Evolutionary conservation across 2,329 filamentous ascomycete genomes (phyloP).

Genomic region (Diaporthe australafricana): DNA sequence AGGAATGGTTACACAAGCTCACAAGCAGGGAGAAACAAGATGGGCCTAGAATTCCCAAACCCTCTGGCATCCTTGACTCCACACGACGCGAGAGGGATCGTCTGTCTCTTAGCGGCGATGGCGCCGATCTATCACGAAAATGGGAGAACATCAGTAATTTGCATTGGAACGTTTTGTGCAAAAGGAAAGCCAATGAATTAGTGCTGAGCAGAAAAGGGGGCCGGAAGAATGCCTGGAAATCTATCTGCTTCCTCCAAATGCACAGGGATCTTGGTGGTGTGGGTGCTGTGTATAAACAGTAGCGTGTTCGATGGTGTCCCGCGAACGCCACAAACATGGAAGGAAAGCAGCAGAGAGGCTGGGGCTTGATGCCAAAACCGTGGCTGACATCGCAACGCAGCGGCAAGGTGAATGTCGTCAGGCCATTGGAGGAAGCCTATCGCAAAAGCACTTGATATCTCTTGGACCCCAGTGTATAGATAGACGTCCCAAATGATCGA

Average conservation of each 20-base stretch:
- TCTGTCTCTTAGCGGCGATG: slow-evolving; percentile 35
- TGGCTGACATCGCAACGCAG: slow-evolving; percentile 30
- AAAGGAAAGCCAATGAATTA: slow-evolving; percentile 30
- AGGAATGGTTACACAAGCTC: slow-evolving; percentile 23
- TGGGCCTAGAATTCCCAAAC: slow-evolving; percentile 4
- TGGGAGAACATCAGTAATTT: slow-evolving; percentile 37
- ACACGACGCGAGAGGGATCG: slow-evolving; percentile 17
- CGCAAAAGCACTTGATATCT: slow-evolving; percentile 27
- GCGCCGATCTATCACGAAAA: slow-evolving; percentile 42
- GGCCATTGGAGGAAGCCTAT: slow-evolving; percentile 32
- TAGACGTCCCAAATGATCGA: slow-evolving; percentile 6
- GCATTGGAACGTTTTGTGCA: slow-evolving; percentile 26
- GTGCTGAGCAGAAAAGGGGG: slow-evolving; percentile 39
- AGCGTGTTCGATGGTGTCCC: slow-evolving; percentile 15
- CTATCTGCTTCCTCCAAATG: slow-evolving; percentile 32
- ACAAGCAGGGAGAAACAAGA: neutral
- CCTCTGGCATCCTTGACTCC: slow-evolving; percentile 18
- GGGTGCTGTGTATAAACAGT: neutral
- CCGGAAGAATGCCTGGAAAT: slow-evolving; percentile 38
- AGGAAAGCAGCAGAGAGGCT: neutral
- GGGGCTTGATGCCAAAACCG: neutral
- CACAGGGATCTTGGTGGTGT: slow-evolving; percentile 16
- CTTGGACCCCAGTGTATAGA: slow-evolving; percentile 2
- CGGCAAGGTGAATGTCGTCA: slow-evolving; percentile 30
- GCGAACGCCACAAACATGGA: slow-evolving; percentile 6